Evolutionary conservation across 2,329 filamentous ascomycete species (phyloP), one percentile per base, ranked within the genome.

Genomic region (Fusarium austroafricanum): DNA sequence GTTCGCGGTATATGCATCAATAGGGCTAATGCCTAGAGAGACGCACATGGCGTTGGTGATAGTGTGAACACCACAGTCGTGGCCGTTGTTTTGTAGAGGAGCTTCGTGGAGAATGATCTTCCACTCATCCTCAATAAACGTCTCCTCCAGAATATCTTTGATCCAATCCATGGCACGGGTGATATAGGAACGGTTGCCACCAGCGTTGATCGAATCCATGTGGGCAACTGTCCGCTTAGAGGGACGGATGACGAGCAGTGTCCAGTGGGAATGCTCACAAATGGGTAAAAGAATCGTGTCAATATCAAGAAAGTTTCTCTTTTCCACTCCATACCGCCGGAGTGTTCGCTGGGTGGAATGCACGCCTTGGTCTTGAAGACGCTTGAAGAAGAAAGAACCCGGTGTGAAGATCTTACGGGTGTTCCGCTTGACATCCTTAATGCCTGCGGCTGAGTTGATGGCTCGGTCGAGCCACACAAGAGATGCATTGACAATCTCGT

Each of bases 21-120:
- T 76, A 3, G 86, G 85, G 61, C 83, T 83, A 18, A 88, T 68
- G 2, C 86, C 86, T 31, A 88, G 73, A 1, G 84, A 81, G 35
- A 89, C 72, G 55, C 88, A 91, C 46, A 93, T 84, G 17, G 87
- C 89, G 73, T 94, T 95, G 18, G 91, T 87, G 68, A 92, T 88
- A 15, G 90, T 87, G 75, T 93, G 92, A 5, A 93, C 87, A n/a
- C 92, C 92, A 70, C 92, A 94, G 75, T 94, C 92, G 73, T 86
- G 88, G 2, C 85, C 84, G 73, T 94, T 94, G 26, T 79, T 82
- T 76, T 94, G 92, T 4, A 67, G 71, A 1, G 87, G 84, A 35
- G 86, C 86, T 17, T 78, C 76, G 43, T 84, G 81, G n/a, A 78
- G 75, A 10, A 85, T 79, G 2, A 82, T 79, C 23, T 76, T 81